Evolutionary conservation across 179 eudicot genomes (phyloP).

Genomic region (Vitellaria paradoxa): DNA sequence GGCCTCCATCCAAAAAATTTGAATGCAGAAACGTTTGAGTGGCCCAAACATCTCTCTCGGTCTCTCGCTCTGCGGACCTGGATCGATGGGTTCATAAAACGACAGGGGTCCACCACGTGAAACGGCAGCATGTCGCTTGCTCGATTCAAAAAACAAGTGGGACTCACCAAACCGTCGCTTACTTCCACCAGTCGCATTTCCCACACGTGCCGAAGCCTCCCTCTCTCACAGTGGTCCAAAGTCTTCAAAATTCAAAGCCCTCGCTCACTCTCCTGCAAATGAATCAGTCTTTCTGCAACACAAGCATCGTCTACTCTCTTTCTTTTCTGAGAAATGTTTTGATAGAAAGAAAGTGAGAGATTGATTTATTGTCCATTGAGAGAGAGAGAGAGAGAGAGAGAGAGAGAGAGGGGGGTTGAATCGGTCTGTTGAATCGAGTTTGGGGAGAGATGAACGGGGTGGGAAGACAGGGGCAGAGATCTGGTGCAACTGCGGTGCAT

Average conservation of each 20-base stretch:
- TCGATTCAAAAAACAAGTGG: background rate
- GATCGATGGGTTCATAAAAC: background rate
- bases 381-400: constrained; percentile 8
- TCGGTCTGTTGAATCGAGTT: background rate
- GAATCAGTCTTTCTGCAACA: too few species aligned
- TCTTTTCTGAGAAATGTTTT: too few species aligned
- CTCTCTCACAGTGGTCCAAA: too few species aligned
- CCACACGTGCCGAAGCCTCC: background rate
- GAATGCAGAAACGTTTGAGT: too few species aligned
- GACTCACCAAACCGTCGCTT: background rate
- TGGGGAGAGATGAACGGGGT: constrained; percentile 46
- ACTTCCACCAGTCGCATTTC: background rate
- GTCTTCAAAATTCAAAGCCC: constrained; percentile 16
- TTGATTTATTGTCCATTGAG: too few species aligned
- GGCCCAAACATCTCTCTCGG: too few species aligned
- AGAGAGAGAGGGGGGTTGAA: background rate
- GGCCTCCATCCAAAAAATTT: too few species aligned
- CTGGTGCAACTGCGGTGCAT: constrained; percentile 49
- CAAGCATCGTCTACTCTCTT: too few species aligned
- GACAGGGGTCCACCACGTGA: constrained; percentile 4
- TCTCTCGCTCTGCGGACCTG: too few species aligned
- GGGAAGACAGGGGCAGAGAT: constrained; percentile 71
- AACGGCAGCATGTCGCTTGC: background rate
- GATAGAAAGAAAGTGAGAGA: too few species aligned
- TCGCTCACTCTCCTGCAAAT: background rate